Conservation (phyloP, 495 filamentous ascomycete species). For the Neurospora sp. region DNA sequence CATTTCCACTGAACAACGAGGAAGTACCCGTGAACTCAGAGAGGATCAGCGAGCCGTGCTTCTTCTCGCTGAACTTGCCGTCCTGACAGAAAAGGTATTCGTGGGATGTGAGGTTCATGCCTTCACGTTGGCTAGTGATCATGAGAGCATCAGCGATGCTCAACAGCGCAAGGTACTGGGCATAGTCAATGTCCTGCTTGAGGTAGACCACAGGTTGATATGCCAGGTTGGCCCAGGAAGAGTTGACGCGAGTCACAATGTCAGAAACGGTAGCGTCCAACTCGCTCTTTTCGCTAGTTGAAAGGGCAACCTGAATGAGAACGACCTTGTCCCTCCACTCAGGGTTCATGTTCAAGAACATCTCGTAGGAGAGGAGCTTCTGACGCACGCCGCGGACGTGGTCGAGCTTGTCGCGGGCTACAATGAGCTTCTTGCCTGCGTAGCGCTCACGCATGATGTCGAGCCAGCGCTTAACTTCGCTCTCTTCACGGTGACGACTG, state of each 20-base stretch:
- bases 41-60: conserved; percentile 77
- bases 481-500: conserved; percentile 57
- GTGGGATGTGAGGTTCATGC: conserved; percentile 90
- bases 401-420: conserved; percentile 87
- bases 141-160: conserved; percentile 82
- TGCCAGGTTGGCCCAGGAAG: conserved; percentile 72
- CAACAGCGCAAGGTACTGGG: conserved; percentile 81
- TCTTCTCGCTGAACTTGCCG: conserved; percentile 59
- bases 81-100: conserved; percentile 92
- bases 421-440: conserved; percentile 76
- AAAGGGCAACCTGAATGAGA: conserved; percentile 85
- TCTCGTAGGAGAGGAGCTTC: conserved; percentile 84
- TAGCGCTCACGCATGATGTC: conserved; percentile 69
- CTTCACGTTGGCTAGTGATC: conserved; percentile 86
- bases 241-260: conserved; percentile 88
- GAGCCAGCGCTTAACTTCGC: conserved; percentile 67
- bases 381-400: conserved; percentile 81
- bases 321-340: conserved; percentile 80
- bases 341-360: conserved; percentile 87
- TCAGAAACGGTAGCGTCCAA: conserved; percentile 79
- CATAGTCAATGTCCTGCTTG: conserved; percentile 83
- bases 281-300: conserved; percentile 75
- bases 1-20: conserved; percentile 65
- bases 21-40: conserved; percentile 91
- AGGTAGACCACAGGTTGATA: conserved; percentile 90